Evolutionary conservation across 768 basidiomycete genomes (phyloP), one percentile per base, ranked within the genome.

Genomic region (Tulasnella sp.): DNA sequence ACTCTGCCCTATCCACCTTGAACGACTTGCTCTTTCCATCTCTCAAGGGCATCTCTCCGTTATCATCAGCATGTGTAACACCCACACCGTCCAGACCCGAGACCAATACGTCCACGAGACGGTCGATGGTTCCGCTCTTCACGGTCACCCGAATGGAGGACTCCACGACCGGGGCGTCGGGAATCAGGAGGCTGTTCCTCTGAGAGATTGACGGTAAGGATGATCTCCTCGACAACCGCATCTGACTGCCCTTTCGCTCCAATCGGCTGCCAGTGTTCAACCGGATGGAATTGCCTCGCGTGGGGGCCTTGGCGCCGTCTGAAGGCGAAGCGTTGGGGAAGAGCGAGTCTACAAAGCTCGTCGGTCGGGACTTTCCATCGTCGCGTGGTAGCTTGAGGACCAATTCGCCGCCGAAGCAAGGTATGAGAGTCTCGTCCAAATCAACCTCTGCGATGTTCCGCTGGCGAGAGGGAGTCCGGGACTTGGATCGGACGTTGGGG

Each of bases 41-140:
- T 31, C 91, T 87, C 64, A 96, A 85, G 0, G 93, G 91, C 87
- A 93, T 94, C 85, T 96, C 94, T 0, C 95, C 95, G 83, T 94
- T 95, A 84, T 96, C 94, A 82, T 96, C 94, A 0, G 95, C 91
- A 5, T 94, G 93, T 0, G 93, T 92, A 0, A 95, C 93, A 0
- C 93, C 92, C 5, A 96, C 91, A 44, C 92, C 92, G 74, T 91
- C 91, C 28, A 96, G 86, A 4, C 95, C 95, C 83, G 93, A 92
- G 0, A 94, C 91, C 22, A 96, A 89, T 14, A 95, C 89, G 60
- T 91, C 90, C 14, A 96, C 92, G 1, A 96, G 87, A 40, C 90
- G 88, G 81, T 93, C 92, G 22, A 96, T 86, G 0, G 94, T 93
- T 12, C 94, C 95, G 3, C 94, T 93, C 82, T 93, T 90, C 7